Evolutionary conservation across 106 monocot species (phyloP).

Genomic region (Acanthochlamys bracteata): DNA sequence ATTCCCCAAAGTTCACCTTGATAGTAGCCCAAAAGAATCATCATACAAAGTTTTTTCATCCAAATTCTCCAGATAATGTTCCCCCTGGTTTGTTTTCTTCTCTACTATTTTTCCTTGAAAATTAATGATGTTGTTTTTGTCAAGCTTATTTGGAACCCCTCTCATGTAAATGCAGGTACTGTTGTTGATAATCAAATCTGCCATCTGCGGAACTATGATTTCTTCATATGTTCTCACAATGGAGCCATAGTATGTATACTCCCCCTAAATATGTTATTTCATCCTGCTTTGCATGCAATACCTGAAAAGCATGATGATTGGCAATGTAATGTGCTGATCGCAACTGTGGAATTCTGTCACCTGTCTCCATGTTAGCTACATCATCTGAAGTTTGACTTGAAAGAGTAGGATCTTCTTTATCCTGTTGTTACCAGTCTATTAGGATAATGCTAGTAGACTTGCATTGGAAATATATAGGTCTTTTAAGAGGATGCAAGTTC

Average conservation of each 20-base stretch:
- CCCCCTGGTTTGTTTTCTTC: constrained; percentile 54
- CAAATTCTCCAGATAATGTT: constrained; percentile 67
- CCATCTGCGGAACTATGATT: constrained; percentile 87
- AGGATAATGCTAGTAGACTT: too few relatives aligned
- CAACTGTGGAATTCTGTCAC: too few relatives aligned
- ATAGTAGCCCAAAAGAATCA: constrained; percentile 94
- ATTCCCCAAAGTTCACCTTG: constrained; percentile 74
- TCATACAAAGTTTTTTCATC: constrained; percentile 84
- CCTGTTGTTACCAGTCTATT: too few relatives aligned
- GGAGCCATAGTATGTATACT: constrained; percentile 81
- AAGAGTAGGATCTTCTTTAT: too few relatives aligned
- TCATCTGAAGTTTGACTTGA: too few relatives aligned
- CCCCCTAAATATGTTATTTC: not conserved
- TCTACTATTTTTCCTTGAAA: not conserved
- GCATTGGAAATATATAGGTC: too few relatives aligned
- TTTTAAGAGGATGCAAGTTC: too few relatives aligned
- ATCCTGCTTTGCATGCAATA: not conserved
- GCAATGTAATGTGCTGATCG: too few relatives aligned
- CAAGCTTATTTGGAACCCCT: not conserved
- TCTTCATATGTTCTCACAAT: constrained; percentile 93
- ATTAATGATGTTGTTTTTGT: not conserved
- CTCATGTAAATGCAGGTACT: constrained; percentile 50
- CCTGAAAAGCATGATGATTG: too few relatives aligned
- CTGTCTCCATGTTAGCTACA: too few relatives aligned
- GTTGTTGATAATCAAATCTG: constrained; percentile 83